Evolutionary conservation across 2,329 filamentous ascomycete genomes (phyloP).

Genomic region (Thielaviopsis populi): DNA sequence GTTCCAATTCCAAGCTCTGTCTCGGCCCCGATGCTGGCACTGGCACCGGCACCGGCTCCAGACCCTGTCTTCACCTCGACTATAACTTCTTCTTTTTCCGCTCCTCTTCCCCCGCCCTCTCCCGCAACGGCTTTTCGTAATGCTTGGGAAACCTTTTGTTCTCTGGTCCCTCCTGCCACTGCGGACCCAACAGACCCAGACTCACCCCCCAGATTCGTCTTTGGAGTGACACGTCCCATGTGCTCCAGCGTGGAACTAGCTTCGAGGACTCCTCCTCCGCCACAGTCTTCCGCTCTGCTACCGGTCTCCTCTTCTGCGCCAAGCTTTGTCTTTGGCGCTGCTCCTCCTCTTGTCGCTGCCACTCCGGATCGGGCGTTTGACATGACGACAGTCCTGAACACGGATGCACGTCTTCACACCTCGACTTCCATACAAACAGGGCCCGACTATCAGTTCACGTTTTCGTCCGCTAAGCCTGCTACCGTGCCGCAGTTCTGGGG

Average conservation of each 20-base stretch:
- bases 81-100: not conserved
- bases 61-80: not conserved
- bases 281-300: not conserved
- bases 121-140: not conserved
- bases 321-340: not conserved
- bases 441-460: not conserved
- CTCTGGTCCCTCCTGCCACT: not conserved
- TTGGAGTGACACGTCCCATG: not conserved
- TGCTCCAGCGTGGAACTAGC: not conserved
- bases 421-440: too few relatives aligned
- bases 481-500: conserved; percentile 2
- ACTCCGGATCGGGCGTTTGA: not conserved
- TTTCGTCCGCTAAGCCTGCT: not conserved
- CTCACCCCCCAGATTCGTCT: not conserved
- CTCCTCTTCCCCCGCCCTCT: not conserved
- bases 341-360: not conserved
- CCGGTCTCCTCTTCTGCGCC: not conserved
- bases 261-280: not conserved
- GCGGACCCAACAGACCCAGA: not conserved
- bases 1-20: not conserved
- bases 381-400: not conserved
- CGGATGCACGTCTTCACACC: not conserved
- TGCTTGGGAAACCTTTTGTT: not conserved
- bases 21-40: too few relatives aligned
- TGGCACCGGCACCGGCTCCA: too few relatives aligned